Conservation (phyloP, 2,329 filamentous ascomycete genomes). For the Dactylellina parvicollis region DNA sequence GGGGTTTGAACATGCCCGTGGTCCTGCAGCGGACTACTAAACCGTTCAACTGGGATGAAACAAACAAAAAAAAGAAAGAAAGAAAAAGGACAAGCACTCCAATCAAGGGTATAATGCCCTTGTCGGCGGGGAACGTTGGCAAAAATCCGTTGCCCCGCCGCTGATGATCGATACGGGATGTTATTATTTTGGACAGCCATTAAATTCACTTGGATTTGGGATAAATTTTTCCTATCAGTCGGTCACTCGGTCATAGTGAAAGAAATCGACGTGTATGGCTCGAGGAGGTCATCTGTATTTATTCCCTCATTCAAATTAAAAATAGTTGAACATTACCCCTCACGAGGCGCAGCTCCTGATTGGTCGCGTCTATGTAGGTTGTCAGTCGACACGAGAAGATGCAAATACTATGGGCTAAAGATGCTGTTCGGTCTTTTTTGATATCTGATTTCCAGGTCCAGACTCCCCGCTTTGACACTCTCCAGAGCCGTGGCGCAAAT, state of each 20-base stretch:
- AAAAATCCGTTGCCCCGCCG: conserved; percentile 26
- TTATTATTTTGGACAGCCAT: no score
- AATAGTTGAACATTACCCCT: conserved; percentile 21
- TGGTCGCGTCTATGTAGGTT: conserved; percentile 15
- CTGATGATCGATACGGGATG: background rate
- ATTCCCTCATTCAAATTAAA: conserved; percentile 47
- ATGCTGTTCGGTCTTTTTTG: background rate
- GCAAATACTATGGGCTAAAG: background rate
- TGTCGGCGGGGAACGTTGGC: conserved; percentile 25
- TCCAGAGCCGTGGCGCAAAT: conserved; percentile 24
- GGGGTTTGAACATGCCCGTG: background rate
- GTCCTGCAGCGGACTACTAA: background rate
- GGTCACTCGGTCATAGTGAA: no score
- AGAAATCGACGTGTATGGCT: background rate
- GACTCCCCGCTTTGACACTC: conserved; percentile 16
- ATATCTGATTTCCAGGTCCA: background rate
- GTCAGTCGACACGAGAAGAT: conserved; percentile 7
- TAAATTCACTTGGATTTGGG: no score
- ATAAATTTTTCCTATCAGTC: no score
- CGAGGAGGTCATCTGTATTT: no score
- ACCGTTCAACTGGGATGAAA: conserved; percentile 42
- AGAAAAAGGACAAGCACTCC: conserved; percentile 1
- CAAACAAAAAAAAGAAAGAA: conserved; percentile 24
- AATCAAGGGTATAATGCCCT: conserved; percentile 34
- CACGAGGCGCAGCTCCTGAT: conserved; percentile 11